These are phyloP conservation scores for Hymenoscyphus infarciens DNA, from an alignment of 2,329 filamentous ascomycete genomes.

Conservation along the genomic window DNA sequence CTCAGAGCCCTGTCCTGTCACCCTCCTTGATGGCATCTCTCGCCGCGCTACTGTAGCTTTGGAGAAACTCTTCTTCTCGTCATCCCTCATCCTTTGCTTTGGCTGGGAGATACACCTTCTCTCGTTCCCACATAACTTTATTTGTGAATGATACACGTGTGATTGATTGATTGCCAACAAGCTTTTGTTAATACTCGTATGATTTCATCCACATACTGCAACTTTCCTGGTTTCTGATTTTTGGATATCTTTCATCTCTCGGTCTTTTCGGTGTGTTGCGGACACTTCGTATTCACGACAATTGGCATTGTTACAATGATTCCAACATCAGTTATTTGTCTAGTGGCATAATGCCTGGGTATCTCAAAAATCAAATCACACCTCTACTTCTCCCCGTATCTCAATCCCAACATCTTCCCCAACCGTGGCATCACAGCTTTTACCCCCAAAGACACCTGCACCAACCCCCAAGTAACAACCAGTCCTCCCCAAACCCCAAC, in stretches of 20 bases:
- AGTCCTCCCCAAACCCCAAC: conserved; percentile 31
- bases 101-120: not conserved
- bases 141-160: not conserved
- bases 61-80: not conserved
- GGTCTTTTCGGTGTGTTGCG: not conserved
- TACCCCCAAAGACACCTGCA: conserved; percentile 21
- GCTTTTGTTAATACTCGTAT: not conserved
- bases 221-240: not conserved
- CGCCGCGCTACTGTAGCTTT: not conserved
- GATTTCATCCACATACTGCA: not conserved
- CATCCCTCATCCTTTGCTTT: too few species aligned
- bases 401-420: conserved; percentile 4
- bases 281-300: not conserved
- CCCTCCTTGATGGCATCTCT: not conserved
- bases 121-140: not conserved
- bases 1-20: not conserved
- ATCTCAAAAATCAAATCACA: not conserved
- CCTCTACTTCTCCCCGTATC: not conserved
- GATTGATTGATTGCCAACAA: not conserved
- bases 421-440: conserved; percentile 16
- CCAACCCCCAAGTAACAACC: conserved; percentile 30
- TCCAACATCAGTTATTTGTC: not conserved
- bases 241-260: not conserved
- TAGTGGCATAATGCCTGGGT: not conserved
- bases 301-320: too few species aligned